These are phyloP conservation scores for Annulohypoxylon truncatum DNA, from an alignment of 2,329 filamentous ascomycete species.

Conservation along the genomic window DNA sequence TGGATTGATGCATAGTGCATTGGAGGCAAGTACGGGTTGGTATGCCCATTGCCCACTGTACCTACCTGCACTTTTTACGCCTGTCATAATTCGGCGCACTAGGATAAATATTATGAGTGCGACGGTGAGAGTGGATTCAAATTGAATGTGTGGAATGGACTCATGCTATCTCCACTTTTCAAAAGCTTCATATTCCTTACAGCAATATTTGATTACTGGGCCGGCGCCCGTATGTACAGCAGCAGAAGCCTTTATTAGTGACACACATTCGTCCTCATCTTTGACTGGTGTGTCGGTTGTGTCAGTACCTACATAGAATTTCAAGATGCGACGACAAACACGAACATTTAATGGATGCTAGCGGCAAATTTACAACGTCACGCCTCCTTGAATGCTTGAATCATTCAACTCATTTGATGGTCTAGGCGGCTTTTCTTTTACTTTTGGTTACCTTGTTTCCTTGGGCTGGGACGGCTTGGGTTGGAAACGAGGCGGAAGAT, in stretches of 20 bases:
- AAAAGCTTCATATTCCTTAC: slow-evolving; percentile 3
- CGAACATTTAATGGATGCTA: slow-evolving; percentile 2
- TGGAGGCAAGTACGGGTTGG: background rate
- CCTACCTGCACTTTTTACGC: background rate
- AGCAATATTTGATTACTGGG: slow-evolving; percentile 26
- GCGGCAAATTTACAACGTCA: slow-evolving; percentile 17
- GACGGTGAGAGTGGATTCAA: slow-evolving; percentile 21
- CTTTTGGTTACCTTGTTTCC: slow-evolving; percentile 21
- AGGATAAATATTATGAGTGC: slow-evolving; percentile 19
- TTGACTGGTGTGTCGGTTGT: background rate
- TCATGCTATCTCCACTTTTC: background rate
- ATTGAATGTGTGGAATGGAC: slow-evolving; percentile 25
- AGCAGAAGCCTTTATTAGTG: background rate
- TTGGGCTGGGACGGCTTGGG: slow-evolving; percentile 15
- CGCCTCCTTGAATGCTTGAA: background rate
- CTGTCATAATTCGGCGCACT: slow-evolving; percentile 23
- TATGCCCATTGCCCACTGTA: slow-evolving; percentile 4
- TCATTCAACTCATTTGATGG: slow-evolving; percentile 20
- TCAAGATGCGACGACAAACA: slow-evolving; percentile 1
- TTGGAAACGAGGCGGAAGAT: slow-evolving; percentile 25
- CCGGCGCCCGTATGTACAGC: slow-evolving; percentile 2
- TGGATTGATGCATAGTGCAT: slow-evolving; percentile 26
- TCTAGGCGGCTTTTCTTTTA: slow-evolving; percentile 3
- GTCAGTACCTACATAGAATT: background rate
- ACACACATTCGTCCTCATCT: background rate